Percentiles rank a stretch among this genome's conserved stretches.
Conservation (phyloP, 768 basidiomycete genomes). For the Collybiopsis luxurians region DNA sequence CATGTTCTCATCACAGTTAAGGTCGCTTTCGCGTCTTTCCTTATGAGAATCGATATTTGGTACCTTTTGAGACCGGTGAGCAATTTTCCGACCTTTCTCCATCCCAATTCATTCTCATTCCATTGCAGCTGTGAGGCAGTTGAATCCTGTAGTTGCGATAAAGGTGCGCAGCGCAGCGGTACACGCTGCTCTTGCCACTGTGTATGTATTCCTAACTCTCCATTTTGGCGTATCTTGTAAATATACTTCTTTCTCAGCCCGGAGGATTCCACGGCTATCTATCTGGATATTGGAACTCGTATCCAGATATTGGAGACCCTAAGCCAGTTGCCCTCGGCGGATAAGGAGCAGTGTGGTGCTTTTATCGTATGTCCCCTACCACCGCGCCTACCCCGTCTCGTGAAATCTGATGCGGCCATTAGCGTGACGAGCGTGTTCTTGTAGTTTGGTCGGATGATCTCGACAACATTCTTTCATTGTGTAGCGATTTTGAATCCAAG, state of each 20-base stretch:
- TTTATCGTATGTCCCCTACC: slow-evolving; percentile 60
- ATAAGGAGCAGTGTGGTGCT: slow-evolving; percentile 90
- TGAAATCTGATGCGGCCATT: slow-evolving; percentile 11
- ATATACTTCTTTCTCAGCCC: slow-evolving; percentile 33
- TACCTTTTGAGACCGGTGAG: slow-evolving; percentile 65
- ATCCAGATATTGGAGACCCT: slow-evolving; percentile 84
- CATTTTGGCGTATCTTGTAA: neutral
- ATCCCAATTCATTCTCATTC: too few species aligned
- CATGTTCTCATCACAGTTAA: neutral
- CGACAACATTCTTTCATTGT: slow-evolving; percentile 75
- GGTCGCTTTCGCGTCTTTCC: slow-evolving; percentile 75
- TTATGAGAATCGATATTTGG: slow-evolving; percentile 78
- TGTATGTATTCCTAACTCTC: slow-evolving; percentile 42
- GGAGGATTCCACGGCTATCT: slow-evolving; percentile 59
- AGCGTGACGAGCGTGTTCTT: slow-evolving; percentile 83
- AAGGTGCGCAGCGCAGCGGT: slow-evolving; percentile 79
- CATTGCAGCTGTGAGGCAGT: slow-evolving; percentile 50
- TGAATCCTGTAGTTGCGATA: slow-evolving; percentile 85
- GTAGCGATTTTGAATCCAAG: slow-evolving; percentile 70
- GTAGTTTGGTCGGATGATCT: slow-evolving; percentile 85
- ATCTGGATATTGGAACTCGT: slow-evolving; percentile 76
- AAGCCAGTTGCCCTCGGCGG: slow-evolving; percentile 63
- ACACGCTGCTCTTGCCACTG: slow-evolving; percentile 70
- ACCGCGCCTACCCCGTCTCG: neutral
- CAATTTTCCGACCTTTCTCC: too few species aligned